phyloP scores from a whole-genome alignment of 2,329 filamentous ascomycete species.

The Madurella fahalii region DNA sequence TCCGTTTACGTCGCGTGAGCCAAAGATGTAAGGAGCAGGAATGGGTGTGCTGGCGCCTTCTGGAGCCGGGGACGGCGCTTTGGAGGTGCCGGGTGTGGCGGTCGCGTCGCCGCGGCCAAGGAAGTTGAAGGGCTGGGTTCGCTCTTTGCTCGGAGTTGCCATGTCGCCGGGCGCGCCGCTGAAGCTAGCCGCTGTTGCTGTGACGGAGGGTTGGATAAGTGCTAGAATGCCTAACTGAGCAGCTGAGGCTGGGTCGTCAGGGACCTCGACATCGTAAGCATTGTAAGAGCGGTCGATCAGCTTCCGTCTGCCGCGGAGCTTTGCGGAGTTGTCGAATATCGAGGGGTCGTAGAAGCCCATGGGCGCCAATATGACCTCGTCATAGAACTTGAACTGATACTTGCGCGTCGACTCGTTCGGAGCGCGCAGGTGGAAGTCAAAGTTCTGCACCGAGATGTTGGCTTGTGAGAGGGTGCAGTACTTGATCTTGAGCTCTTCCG shows the following conservation, averaged over 20 bases:
- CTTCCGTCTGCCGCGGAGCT: constrained; percentile 74
- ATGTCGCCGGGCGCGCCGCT: constrained; percentile 42
- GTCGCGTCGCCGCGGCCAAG: constrained; percentile 67
- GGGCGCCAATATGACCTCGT: constrained; percentile 89
- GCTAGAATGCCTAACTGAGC: constrained; percentile 70
- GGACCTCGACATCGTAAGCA: constrained; percentile 79
- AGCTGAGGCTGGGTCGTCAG: constrained; percentile 82
- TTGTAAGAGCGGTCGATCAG: constrained; percentile 87
- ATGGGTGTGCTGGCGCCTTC: constrained; percentile 68
- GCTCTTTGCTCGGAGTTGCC: constrained; percentile 60
- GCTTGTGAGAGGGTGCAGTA: constrained; percentile 88
- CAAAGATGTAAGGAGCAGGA: constrained; percentile 54
- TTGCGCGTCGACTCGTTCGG: constrained; percentile 86
- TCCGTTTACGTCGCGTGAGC: constrained; percentile 42
- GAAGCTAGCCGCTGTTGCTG: constrained; percentile 42
- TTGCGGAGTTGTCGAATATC: constrained; percentile 78
- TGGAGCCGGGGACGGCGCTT: constrained; percentile 81
- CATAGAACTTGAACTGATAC: constrained; percentile 95
- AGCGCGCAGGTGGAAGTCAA: constrained; percentile 85
- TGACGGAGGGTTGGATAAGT: constrained; percentile 56
- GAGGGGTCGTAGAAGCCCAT: constrained; percentile 91
- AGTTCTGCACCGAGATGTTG: constrained; percentile 82
- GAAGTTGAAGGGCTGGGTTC: constrained; percentile 63
- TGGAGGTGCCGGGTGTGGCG: constrained; percentile 77
- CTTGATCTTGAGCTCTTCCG: constrained; percentile 92